Conservation (phyloP, 495 filamentous ascomycete genomes). For the Delitschia confertaspora region DNA sequence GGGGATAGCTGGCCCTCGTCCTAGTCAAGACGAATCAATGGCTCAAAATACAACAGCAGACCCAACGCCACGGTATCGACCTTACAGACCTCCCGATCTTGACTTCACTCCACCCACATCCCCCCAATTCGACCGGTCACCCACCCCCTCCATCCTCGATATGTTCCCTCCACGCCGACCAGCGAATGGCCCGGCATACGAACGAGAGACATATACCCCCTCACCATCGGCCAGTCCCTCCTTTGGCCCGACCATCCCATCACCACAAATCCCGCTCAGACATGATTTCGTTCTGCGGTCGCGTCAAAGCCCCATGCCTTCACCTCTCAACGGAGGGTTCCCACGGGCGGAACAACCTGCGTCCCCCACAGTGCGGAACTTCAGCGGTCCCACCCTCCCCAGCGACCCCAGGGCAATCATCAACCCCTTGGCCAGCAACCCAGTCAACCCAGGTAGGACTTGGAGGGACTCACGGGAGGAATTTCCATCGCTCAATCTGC, state of each 20-base stretch:
- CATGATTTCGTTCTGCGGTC: slow-evolving; percentile 10
- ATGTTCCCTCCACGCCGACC: background rate
- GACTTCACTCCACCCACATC: slow-evolving; percentile 20
- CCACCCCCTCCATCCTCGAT: slow-evolving; percentile 5
- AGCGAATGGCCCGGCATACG: background rate
- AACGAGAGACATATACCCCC: slow-evolving; percentile 12
- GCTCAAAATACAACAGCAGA: background rate
- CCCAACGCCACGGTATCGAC: slow-evolving; percentile 2
- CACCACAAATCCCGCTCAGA: slow-evolving; percentile 6
- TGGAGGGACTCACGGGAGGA: background rate
- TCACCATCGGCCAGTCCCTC: slow-evolving; percentile 18
- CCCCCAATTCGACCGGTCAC: too few species aligned
- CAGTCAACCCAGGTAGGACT: slow-evolving; percentile 10
- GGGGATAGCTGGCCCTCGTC: too few species aligned
- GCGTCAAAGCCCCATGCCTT: slow-evolving; percentile 13
- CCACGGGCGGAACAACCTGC: slow-evolving; percentile 9
- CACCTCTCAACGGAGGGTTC: slow-evolving; percentile 7
- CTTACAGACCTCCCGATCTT: slow-evolving; percentile 5
- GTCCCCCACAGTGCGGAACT: slow-evolving; percentile 3
- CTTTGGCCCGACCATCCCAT: slow-evolving; percentile 10
- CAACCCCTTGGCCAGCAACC: slow-evolving; percentile 22
- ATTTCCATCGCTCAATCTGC: too few species aligned
- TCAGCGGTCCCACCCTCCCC: background rate
- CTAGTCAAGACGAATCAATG: too few species aligned
- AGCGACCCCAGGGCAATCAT: slow-evolving; percentile 13